These are phyloP conservation scores for Coriaria nepalensis DNA, from an alignment of 306 rosid species.

Conservation along the genomic window DNA sequence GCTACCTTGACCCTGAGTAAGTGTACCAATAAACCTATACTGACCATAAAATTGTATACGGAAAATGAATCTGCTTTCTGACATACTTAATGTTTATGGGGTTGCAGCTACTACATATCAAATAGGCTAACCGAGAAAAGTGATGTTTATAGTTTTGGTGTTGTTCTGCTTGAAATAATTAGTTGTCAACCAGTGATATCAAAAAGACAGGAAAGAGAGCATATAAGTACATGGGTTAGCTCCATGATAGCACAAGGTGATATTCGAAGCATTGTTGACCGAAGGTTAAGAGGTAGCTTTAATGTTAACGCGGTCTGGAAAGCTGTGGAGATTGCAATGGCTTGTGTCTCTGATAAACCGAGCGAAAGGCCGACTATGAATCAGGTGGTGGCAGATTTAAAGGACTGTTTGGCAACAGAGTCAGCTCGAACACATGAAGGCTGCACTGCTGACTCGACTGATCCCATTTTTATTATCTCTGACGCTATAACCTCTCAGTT, in stretches of 20 bases:
- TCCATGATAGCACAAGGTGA: constrained; percentile 5
- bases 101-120: constrained; percentile 13
- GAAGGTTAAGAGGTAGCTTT: constrained; percentile 7
- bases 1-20: constrained; percentile 46
- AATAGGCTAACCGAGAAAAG: constrained; percentile 21
- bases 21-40: constrained; percentile 1
- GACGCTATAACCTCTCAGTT: no score
- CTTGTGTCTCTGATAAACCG: constrained; percentile 1
- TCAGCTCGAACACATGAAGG: not conserved
- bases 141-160: constrained; percentile 21
- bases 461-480: no score
- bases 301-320: constrained; percentile 18
- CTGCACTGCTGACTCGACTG: not conserved
- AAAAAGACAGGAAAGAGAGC: constrained; percentile 1
- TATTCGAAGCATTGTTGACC: constrained; percentile 14
- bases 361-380: constrained; percentile 16
- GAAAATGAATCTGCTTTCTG: not conserved
- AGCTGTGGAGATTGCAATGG: constrained; percentile 22
- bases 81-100: not conserved
- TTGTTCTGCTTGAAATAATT: constrained; percentile 15
- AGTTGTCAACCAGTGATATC: constrained; percentile 5
- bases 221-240: constrained; percentile 12
- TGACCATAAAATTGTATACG: not conserved
- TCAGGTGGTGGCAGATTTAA: constrained; percentile 8
- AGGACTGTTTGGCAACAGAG: constrained; percentile 15